Evolutionary conservation across 805 yeast genomes (phyloP), one percentile per base, ranked within the genome.

Genomic region (Saturnispora gosingensis): DNA sequence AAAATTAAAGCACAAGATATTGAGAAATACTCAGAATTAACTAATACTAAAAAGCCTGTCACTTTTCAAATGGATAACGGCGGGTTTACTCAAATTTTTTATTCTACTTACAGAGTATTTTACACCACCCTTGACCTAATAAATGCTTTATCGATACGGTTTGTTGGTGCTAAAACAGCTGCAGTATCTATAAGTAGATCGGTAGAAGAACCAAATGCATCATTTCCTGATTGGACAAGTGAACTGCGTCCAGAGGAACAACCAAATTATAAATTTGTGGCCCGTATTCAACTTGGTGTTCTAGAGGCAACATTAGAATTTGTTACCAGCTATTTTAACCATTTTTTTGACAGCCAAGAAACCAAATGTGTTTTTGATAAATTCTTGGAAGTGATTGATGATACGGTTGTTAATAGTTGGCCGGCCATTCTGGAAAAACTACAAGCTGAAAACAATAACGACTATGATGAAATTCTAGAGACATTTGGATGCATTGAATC

Each of bases 211-310:
- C 8, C 39, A 18, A 9, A 32, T 10, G 36, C 40, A 8, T 48
- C 39, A 1, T 66, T 61, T 36, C 89, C 88, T 0, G 76, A 76
- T 40, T 85, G 93, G 93, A 72, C 72, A 16, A 56, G 68, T 9
- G 49, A 61, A 8, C 48, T 67, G 4, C 70, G 71, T 43, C 51
- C 61, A 10, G 51, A 67, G 5, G 71, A 72, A 45, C 70, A 76
- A 27, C 72, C 84, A 34, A 85, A 83, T 58, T 81, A 83, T 74
- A 75, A 75, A 44, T 75, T 80, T 50, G 81, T 87, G 44, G 81
- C 85, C 10, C 87, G 83, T 61, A 85, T 90, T 43, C 93, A 89
- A 62, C 73, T 85, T 38, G 95, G 95, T 40, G 80, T 89, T 32
- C 70, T 89, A 53, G 95, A 87, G 62, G 87, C 88, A 0, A 69